A percentile compares a stretch with the other conserved stretches of the same genome.
Evolutionary conservation across 441 rosid species (phyloP).

Genomic region (Populus tomentosa): DNA sequence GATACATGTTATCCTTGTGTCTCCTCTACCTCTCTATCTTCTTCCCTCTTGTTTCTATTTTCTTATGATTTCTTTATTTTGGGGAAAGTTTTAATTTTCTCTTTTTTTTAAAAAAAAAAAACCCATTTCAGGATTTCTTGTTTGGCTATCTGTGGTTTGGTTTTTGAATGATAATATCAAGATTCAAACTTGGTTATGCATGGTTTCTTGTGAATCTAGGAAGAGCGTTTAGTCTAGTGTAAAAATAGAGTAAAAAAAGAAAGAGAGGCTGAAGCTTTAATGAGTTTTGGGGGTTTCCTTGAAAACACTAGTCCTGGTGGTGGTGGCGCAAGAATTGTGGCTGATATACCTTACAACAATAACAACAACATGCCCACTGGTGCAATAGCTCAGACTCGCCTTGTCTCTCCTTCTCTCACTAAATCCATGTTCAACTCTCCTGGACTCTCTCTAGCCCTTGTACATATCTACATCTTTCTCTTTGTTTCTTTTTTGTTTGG

Average conservation of each 20-base stretch:
- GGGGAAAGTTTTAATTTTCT: too few species aligned
- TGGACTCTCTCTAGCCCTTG: conserved; percentile 81
- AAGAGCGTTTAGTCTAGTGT: neutral
- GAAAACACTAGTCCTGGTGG: conserved; percentile 52
- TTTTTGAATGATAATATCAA: neutral
- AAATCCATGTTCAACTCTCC: conserved; percentile 61
- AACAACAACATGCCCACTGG: conserved; percentile 56
- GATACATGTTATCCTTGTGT: conserved; percentile 12
- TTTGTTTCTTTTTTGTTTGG: neutral
- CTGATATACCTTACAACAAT: conserved; percentile 50
- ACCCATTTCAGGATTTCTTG: neutral
- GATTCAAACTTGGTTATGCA: neutral
- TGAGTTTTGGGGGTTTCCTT: conserved; percentile 95
- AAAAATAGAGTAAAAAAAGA: neutral
- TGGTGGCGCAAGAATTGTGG: conserved; percentile 57
- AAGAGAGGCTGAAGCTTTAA: conserved; percentile 27
- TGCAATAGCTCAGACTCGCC: conserved; percentile 62
- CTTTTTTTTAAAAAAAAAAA: too few species aligned
- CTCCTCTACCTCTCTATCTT: conserved; percentile 35
- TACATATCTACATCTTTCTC: conserved; percentile 13
- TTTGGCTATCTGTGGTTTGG: neutral
- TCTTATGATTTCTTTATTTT: neutral
- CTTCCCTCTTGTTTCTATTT: neutral
- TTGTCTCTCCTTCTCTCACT: conserved; percentile 49
- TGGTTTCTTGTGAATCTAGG: neutral